Percentiles rank a stretch among this genome's conserved stretches.
Evolutionary conservation across 768 basidiomycete genomes (phyloP).

Genomic region (Macrocybe gigantea): DNA sequence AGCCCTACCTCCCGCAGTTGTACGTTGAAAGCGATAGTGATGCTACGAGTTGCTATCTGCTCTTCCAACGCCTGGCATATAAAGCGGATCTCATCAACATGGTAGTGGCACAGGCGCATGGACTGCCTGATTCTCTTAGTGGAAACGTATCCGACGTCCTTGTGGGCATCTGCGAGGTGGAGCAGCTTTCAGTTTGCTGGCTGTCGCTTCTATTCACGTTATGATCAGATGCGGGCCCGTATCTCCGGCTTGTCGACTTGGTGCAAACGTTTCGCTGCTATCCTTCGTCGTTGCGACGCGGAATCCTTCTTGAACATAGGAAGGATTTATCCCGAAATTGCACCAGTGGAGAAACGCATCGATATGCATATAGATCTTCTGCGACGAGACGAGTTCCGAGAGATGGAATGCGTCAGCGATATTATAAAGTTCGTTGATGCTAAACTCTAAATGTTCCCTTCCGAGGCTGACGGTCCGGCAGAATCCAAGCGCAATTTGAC

Average conservation of each 20-base stretch:
- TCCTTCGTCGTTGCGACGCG: slow-evolving; percentile 75
- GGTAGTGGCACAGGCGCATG: slow-evolving; percentile 77
- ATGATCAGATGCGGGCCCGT: slow-evolving; percentile 70
- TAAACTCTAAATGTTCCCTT: background rate
- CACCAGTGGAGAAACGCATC: slow-evolving; percentile 84
- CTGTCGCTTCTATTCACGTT: background rate
- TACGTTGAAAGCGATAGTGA: slow-evolving; percentile 89
- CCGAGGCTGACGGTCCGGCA: slow-evolving; percentile 21
- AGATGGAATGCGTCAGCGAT: slow-evolving; percentile 90
- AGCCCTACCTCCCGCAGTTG: slow-evolving; percentile 89
- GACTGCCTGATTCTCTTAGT: slow-evolving; percentile 80
- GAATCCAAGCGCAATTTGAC: slow-evolving; percentile 90
- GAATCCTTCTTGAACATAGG: slow-evolving; percentile 85
- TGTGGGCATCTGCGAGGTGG: slow-evolving; percentile 92
- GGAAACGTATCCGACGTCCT: slow-evolving; percentile 77
- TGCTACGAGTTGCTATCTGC: slow-evolving; percentile 83
- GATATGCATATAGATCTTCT: slow-evolving; percentile 88
- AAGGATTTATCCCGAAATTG: slow-evolving; percentile 76
- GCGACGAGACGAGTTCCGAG: slow-evolving; percentile 84
- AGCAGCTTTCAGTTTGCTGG: slow-evolving; percentile 8
- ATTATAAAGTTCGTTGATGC: slow-evolving; percentile 63
- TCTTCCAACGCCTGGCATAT: slow-evolving; percentile 84
- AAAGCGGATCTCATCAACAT: slow-evolving; percentile 86
- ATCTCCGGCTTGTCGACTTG: slow-evolving; percentile 75
- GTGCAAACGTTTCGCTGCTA: slow-evolving; percentile 85